Evolutionary conservation across 2,329 filamentous ascomycete species (phyloP), one percentile per base, ranked within the genome.

Genomic region (Trichophyton equinum): DNA sequence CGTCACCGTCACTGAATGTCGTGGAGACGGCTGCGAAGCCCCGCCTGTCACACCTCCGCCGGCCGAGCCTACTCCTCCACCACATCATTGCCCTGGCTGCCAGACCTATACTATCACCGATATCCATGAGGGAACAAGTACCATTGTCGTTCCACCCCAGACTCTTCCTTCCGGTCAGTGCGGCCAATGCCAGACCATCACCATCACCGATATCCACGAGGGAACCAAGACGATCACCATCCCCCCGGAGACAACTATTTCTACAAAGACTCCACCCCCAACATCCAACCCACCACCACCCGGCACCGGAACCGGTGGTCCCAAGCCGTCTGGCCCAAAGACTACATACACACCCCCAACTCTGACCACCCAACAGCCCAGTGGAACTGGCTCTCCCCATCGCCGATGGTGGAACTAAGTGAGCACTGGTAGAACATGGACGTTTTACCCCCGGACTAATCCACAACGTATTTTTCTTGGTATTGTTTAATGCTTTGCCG

Each of bases 51-150:
- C 60, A 25, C 53, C 60, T 49, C 61, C 61, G 15, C 57, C 57
- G 27, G 9, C 44, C 15, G 40, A 25, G 4, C 56, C 56, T 30
- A 42, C 59, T 56, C 40, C 47, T 20, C 53, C 60, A 36, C 58
- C 62, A 0, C 57, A 57, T 15, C 58, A 59, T 36, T 70, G 68
- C 61, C 38, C 65, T 30, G 57, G 51, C 25, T 70, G 68, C 64
- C 62, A 68, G 58, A 71, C 68, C 18, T 64, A 68, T 58, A 71
- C 69, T 20, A 66, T 67, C 60, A 68, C 66, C 42, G 66, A 70
- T 59, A 65, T 67, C n/a, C 58, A 64, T 20, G 66, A 67, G 6
- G 49, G 59, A 33, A 65, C 67, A 1, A 67, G 62, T 18, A 70
- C 68, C n/a, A 68, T 71, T 42, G 67, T 69, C 6, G 60, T 71